Percentiles rank a stretch among this genome's conserved stretches.
Conservation (phyloP, 768 basidiomycete species). For the Psilocybe cubensis region DNA sequence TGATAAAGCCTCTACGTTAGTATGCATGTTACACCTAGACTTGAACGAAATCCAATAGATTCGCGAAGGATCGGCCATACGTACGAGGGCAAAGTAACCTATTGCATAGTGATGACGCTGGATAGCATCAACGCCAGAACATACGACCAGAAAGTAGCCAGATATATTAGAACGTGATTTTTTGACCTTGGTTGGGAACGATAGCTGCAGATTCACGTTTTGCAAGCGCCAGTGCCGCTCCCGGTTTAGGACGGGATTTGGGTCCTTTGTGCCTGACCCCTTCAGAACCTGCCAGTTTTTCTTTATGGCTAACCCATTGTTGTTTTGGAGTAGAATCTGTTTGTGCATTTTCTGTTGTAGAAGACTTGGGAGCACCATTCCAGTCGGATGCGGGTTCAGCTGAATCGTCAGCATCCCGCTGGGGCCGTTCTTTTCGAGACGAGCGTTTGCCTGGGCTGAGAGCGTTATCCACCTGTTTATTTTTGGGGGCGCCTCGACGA, state of each 20-base stretch:
- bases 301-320: slow-evolving; percentile 4
- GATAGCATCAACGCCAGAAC: too few species aligned
- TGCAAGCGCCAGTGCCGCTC: slow-evolving; percentile 79
- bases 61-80: too few species aligned
- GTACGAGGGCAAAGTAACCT: too few species aligned
- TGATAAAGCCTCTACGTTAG: too few species aligned
- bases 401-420: background rate
- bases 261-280: slow-evolving; percentile 34
- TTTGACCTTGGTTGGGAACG: slow-evolving; percentile 67
- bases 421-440: slow-evolving; percentile 2
- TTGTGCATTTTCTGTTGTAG: background rate
- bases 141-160: background rate
- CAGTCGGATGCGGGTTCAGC: background rate
- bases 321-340: slow-evolving; percentile 5
- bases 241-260: slow-evolving; percentile 65
- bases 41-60: too few species aligned
- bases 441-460: slow-evolving; percentile 8
- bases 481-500: slow-evolving; percentile 70
- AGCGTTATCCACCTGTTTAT: slow-evolving; percentile 22
- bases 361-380: background rate
- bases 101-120: background rate
- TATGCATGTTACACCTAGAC: too few species aligned
- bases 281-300: background rate
- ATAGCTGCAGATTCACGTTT: slow-evolving; percentile 79
- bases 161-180: slow-evolving; percentile 62